phyloP scores from a whole-genome alignment of 2,329 filamentous ascomycete genomes.

The Ophiocordyceps camponoti-floridani region DNA sequence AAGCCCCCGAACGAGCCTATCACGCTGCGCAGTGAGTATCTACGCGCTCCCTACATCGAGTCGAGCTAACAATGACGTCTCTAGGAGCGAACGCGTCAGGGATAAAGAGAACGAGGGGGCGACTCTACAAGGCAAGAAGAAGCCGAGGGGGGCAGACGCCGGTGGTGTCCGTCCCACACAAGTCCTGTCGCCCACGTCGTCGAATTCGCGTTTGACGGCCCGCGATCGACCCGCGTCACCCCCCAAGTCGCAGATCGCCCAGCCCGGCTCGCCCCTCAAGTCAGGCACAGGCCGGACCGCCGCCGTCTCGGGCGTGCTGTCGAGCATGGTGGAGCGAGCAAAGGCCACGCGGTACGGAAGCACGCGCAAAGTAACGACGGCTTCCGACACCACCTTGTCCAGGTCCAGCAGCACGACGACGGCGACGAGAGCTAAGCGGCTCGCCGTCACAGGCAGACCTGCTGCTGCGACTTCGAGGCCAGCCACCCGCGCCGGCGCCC shows the following conservation, averaged over 20 bases:
- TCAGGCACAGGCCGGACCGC: conserved; percentile 19
- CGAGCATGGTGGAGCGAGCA: conserved; percentile 42
- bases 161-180: conserved; percentile 26
- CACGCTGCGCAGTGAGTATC: conserved; percentile 34
- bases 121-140: conserved; percentile 50
- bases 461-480: conserved; percentile 9
- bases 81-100: conserved; percentile 43
- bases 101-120: conserved; percentile 64
- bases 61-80: conserved; percentile 5
- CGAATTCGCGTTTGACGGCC: conserved; percentile 50
- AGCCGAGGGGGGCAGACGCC: conserved; percentile 23
- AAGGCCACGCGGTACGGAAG: conserved; percentile 34
- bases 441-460: conserved; percentile 17
- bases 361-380: conserved; percentile 25
- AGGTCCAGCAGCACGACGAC: conserved; percentile 18
- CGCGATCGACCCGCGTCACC: conserved; percentile 33
- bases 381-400: conserved; percentile 22
- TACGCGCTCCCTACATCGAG: background rate
- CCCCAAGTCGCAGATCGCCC: conserved; percentile 36
- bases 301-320: conserved; percentile 26
- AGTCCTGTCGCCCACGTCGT: conserved; percentile 66
- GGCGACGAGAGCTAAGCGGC: conserved; percentile 15
- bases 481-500: conserved; percentile 29
- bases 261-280: conserved; percentile 46
- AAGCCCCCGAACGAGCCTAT: conserved; percentile 11